Percentiles rank a stretch among this genome's conserved stretches.
Evolutionary conservation across 148 eudicot species (phyloP).

Genomic region (Simmondsia chinensis): DNA sequence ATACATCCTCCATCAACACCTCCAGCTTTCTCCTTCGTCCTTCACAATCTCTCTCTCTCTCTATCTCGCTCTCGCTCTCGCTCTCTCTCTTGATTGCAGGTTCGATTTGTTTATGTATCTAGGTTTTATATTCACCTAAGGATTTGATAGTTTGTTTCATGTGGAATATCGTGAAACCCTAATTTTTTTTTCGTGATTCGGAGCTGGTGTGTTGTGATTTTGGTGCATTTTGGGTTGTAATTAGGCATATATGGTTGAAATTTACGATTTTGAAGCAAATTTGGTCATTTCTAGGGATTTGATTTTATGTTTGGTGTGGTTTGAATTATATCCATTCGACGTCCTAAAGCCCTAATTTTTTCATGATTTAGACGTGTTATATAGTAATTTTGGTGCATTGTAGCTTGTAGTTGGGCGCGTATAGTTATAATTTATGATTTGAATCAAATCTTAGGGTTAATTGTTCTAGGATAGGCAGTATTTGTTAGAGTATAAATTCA

Average conservation of each 20-base stretch:
- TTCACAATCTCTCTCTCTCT: background rate
- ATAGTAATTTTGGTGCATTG: too few species aligned
- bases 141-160: slow-evolving; percentile 4
- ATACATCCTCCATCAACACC: background rate
- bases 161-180: too few species aligned
- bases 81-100: background rate
- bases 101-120: background rate
- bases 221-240: background rate
- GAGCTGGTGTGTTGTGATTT: background rate
- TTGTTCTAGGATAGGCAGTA: too few species aligned
- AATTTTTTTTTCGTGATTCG: background rate
- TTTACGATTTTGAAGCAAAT: too few species aligned
- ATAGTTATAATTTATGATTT: too few species aligned
- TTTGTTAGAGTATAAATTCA: too few species aligned
- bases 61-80: background rate
- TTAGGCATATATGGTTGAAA: background rate
- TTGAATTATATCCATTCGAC: too few species aligned
- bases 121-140: background rate
- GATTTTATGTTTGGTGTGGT: background rate
- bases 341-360: too few species aligned
- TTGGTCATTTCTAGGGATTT: background rate
- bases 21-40: background rate
- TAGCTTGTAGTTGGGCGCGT: too few species aligned
- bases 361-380: too few species aligned
- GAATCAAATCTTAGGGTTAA: too few species aligned